A percentile compares a stretch with the other conserved stretches of the same genome.
Conservation (phyloP, 2,329 filamentous ascomycete genomes). For the Juglanconis sp. region DNA sequence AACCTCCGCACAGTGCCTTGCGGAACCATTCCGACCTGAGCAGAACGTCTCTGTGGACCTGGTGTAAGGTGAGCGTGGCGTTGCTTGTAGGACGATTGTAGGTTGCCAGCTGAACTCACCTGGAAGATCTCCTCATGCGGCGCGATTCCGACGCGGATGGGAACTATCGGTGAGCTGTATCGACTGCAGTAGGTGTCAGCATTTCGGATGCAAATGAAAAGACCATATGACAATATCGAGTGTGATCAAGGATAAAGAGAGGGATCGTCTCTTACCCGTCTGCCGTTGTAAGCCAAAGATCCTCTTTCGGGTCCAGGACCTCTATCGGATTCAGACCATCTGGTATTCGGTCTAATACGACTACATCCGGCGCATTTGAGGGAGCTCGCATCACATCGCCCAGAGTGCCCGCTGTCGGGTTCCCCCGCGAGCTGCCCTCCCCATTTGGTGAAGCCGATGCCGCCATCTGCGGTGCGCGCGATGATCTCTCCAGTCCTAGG, state of each 20-base stretch:
- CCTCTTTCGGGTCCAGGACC: conserved; percentile 37
- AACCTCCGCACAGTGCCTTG: conserved; percentile 45
- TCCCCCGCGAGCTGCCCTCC: conserved; percentile 5
- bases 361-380: conserved; percentile 34
- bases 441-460: not conserved
- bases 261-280: conserved; percentile 38
- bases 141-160: conserved; percentile 39
- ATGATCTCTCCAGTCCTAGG: not conserved
- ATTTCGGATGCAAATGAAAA: conserved; percentile 16
- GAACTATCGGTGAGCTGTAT: conserved; percentile 43
- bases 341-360: conserved; percentile 35
- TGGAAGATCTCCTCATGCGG: conserved; percentile 43
- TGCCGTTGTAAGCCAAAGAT: conserved; percentile 47
- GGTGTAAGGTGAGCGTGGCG: conserved; percentile 2
- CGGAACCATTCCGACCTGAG: conserved; percentile 46
- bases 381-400: conserved; percentile 40
- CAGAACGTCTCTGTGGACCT: conserved; percentile 47
- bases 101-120: conserved; percentile 22
- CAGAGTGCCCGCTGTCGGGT: conserved; percentile 25
- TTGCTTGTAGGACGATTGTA: not conserved
- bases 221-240: not conserved
- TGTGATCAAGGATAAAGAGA: not conserved
- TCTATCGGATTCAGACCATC: conserved; percentile 30
- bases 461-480: not conserved
- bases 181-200: conserved; percentile 29